Percentiles rank a stretch among this genome's conserved stretches.
Conservation (phyloP, 345 rosid species). For the Diplotaxis tenuifolia region DNA sequence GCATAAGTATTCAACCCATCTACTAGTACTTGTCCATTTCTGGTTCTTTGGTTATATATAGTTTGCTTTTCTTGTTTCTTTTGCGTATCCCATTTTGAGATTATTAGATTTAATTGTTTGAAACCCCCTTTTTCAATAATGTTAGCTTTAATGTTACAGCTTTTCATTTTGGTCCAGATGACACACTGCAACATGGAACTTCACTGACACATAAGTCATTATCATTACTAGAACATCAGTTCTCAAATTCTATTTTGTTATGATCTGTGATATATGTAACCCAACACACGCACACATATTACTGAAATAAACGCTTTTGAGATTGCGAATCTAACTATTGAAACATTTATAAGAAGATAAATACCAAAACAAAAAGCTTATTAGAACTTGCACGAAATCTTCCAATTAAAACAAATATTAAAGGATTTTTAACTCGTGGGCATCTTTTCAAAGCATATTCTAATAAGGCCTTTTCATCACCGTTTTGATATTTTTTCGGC, state of each 20-base stretch:
- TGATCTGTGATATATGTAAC: neutral
- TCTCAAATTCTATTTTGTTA: neutral
- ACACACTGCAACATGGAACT: neutral
- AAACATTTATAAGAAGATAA: too few relatives aligned
- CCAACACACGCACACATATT: neutral
- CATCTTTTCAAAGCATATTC: constrained; percentile 24
- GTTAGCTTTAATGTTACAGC: neutral
- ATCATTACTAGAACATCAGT: neutral
- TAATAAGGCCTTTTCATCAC: constrained; percentile 4
- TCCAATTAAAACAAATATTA: neutral
- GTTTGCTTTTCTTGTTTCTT: neutral
- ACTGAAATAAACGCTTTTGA: neutral
- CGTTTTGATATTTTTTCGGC: constrained; percentile 2
- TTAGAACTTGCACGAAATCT: too few relatives aligned
- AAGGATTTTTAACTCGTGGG: neutral
- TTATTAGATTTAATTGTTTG: neutral
- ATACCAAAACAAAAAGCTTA: too few relatives aligned
- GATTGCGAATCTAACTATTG: neutral
- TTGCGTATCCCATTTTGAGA: neutral
- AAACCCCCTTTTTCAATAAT: neutral
- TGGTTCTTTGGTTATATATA: neutral
- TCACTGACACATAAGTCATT: neutral
- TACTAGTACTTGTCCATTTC: neutral
- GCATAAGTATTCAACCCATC: neutral
- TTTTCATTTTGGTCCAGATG: neutral